Evolutionary conservation across 1,284 basidiomycete species (phyloP).

Genomic region (Malassezia furfur): DNA sequence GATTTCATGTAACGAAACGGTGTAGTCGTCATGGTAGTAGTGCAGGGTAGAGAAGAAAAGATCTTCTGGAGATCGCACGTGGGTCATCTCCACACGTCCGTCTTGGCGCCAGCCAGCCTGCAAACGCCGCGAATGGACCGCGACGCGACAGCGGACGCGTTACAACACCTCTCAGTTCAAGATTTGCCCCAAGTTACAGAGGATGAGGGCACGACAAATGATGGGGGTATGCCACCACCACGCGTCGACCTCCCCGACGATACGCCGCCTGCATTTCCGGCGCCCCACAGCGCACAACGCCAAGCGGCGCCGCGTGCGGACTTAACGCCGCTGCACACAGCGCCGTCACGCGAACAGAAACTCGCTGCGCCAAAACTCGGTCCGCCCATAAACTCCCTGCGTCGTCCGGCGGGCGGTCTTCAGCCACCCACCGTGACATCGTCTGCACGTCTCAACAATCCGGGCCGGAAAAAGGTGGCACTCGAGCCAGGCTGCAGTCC

Average conservation of each 20-base stretch:
- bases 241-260: constrained; percentile 48
- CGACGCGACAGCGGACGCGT: too few relatives aligned
- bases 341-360: too few relatives aligned
- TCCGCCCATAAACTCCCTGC: too few relatives aligned
- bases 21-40: not conserved
- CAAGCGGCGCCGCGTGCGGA: constrained; percentile 5
- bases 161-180: not conserved
- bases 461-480: constrained; percentile 59
- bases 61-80: too few relatives aligned
- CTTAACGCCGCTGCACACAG: not conserved
- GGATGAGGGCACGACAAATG: not conserved
- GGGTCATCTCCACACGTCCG: too few relatives aligned
- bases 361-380: too few relatives aligned
- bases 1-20: not conserved
- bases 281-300: constrained; percentile 69
- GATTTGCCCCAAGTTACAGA: not conserved
- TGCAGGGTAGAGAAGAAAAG: too few relatives aligned
- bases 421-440: not conserved
- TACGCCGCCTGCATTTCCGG: constrained; percentile 71
- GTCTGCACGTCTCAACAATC: not conserved
- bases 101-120: too few relatives aligned
- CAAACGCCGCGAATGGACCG: too few relatives aligned
- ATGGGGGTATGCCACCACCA: too few relatives aligned
- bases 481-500: constrained; percentile 83
- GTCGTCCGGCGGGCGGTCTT: not conserved